Base-by-base conservation (phyloP, 164 flowering plant species). In the Cinnamomum micranthum region DNA sequence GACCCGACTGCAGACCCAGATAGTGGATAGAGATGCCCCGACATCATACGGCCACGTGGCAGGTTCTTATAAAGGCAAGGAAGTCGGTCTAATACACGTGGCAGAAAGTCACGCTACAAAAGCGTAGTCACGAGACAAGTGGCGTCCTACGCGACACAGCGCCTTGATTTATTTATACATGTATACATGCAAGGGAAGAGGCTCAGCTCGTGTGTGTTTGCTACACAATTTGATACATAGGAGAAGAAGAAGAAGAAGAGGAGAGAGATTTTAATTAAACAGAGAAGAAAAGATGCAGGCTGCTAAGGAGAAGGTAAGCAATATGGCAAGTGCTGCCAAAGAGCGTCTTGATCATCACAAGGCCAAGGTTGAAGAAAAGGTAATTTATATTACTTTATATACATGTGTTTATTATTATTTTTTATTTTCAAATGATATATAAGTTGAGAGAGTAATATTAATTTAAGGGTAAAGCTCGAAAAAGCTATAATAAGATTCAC, bases 281-380 rank as follows among this genome's bases (percentile, higher is more conserved):
- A 10, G 69, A 33, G 58, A 51, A 50, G 71, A 68, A 50, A 25
- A 67, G 28, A 91, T 91, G 97, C 87, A 86, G 2, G 47, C 83
- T 4, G 86, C 82, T 10, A 90, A 86, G 82, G 85, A 90, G 84
- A 92, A 92, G 80, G 74, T 89, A 2, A 85, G 86, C 74, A 75
- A 92, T 78, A 79, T 83, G 72, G 88, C 88, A 41, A 86, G 89
- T 74, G 74, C 82, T 4, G 91, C 88, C 72, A 86, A 89, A 74
- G 88, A 82, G 77, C 85, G 84, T 17, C 66, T 79, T 2, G 77
- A 81, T 33, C 81, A 82, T 31, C 71, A 59, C 75, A 82, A 81
- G 75, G 91, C 94, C 80, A 86, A 87, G 77, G 86, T 71, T 4
- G 82, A 88, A 76, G 96, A 90, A 64, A 86, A 87, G 90, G 95